Base-by-base conservation (phyloP, 2,329 filamentous ascomycete genomes). In the Bertia moriformis region DNA sequence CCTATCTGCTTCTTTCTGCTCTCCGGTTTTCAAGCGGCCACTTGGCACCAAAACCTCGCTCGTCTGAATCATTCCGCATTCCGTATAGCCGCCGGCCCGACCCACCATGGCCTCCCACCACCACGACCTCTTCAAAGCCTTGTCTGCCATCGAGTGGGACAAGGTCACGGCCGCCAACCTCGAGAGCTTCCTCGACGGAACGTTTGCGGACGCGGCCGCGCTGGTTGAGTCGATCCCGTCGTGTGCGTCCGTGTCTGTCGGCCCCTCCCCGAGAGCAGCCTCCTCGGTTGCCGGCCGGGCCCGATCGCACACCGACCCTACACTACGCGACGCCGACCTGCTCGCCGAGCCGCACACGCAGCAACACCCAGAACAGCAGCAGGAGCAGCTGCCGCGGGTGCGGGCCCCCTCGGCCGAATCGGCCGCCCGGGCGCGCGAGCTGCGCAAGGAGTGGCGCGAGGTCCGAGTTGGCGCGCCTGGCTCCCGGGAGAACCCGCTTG, bases 401-500 rank as follows among this genome's bases (percentile, higher is more conserved):
- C n/a, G n/a, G n/a, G n/a, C n/a, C n/a, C n/a, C n/a, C n/a, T n/a
- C n/a, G 22, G 22, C 7, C 22, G 22, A 27, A n/a, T 27, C 22
- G 7, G n/a, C n/a, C 7, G 22, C 22, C 7, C 22, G n/a, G 7
- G 22, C 22, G 7, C 22, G n/a, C 7, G 22, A 7, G 22, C 22
- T 27, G 22, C 22, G 22, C 22, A 27, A 27, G 22, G 22, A 27
- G 22, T 27, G 22, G 22, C 7, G 7, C 22, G 7, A 7, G 22
- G 22, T 27, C 22, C 7, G n/a, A 27, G 22, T 27, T n/a, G 22
- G 7, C n/a, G 22, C 22, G 7, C 7, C 22, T 27, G 22, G 22
- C 22, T 58, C 71, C 3, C 77, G 69, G 47, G 79, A 88, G 15
- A 91, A 93, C 50, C 83, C 85, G 1, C 64, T 85, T 5, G 76